Conservation (phyloP, 176 grass and related monocot genomes). For the Hyparrhenia diplandra region DNA sequence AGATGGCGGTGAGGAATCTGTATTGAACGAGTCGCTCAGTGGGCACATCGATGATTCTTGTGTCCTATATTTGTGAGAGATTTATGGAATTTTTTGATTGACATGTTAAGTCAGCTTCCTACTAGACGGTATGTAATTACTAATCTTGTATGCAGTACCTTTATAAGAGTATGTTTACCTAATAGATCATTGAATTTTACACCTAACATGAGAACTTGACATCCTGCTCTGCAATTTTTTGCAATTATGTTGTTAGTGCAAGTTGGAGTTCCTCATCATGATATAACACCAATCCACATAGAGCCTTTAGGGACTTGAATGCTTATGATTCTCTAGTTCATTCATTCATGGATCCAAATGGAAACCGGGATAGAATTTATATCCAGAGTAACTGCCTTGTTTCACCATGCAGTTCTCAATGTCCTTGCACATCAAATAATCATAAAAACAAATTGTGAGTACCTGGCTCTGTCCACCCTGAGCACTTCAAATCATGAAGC, state of each 20-base stretch:
- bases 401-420: not conserved
- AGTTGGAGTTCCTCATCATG: not conserved
- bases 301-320: not conserved
- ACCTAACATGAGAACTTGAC: not conserved
- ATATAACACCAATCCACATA: not conserved
- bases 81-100: conserved; percentile 99
- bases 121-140: conserved; percentile 68
- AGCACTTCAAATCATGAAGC: not conserved
- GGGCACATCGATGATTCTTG: conserved; percentile 78
- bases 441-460: not conserved
- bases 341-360: not conserved
- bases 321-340: conserved; percentile 3
- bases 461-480: not conserved
- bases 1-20: conserved; percentile 41
- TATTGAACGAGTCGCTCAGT: conserved; percentile 35
- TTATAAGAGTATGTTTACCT: conserved; percentile 8
- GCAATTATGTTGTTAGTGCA: not conserved
- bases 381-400: conserved; percentile 5
- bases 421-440: conserved; percentile 6
- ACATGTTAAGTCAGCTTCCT: conserved; percentile 97
- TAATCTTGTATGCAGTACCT: conserved; percentile 2
- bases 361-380: not conserved
- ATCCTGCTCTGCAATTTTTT: not conserved
- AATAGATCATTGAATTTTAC: not conserved
- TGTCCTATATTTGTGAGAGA: conserved; percentile 92